These are phyloP conservation scores for Mrakia blollopis DNA, from an alignment of 768 basidiomycete genomes.

Conservation along the genomic window DNA sequence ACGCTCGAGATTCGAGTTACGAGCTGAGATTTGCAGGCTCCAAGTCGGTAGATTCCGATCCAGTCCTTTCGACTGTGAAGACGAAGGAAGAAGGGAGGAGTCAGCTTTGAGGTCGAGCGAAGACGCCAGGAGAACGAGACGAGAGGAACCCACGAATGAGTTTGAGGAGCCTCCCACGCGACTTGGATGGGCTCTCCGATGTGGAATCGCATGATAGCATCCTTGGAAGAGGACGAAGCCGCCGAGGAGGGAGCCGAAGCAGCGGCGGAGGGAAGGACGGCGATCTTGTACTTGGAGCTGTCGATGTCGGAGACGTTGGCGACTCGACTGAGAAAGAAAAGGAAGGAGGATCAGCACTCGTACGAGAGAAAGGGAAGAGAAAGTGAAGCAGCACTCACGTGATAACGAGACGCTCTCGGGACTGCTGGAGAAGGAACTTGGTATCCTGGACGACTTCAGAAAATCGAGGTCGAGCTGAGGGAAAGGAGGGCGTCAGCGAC, in stretches of 20 bases:
- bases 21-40: slow-evolving; percentile 72
- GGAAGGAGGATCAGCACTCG: background rate
- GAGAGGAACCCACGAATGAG: slow-evolving; percentile 57
- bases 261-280: slow-evolving; percentile 52
- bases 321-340: slow-evolving; percentile 57
- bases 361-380: background rate
- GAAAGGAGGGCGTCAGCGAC: background rate
- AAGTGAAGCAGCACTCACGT: slow-evolving; percentile 55
- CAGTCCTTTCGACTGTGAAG: slow-evolving; percentile 64
- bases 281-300: slow-evolving; percentile 68
- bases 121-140: background rate
- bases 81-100: background rate
- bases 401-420: slow-evolving; percentile 83
- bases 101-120: background rate
- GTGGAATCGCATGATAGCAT: slow-evolving; percentile 61
- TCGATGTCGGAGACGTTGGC: slow-evolving; percentile 77
- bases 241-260: slow-evolving; percentile 27
- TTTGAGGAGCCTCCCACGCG: slow-evolving; percentile 76
- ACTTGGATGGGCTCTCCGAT: slow-evolving; percentile 85
- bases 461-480: slow-evolving; percentile 73
- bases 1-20: slow-evolving; percentile 79
- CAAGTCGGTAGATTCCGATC: slow-evolving; percentile 85
- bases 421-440: slow-evolving; percentile 82
- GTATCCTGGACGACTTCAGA: slow-evolving; percentile 90
- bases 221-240: slow-evolving; percentile 9